phyloP scores from a whole-genome alignment of 257 asterid genomes.

The Solanum gracilifrons region DNA sequence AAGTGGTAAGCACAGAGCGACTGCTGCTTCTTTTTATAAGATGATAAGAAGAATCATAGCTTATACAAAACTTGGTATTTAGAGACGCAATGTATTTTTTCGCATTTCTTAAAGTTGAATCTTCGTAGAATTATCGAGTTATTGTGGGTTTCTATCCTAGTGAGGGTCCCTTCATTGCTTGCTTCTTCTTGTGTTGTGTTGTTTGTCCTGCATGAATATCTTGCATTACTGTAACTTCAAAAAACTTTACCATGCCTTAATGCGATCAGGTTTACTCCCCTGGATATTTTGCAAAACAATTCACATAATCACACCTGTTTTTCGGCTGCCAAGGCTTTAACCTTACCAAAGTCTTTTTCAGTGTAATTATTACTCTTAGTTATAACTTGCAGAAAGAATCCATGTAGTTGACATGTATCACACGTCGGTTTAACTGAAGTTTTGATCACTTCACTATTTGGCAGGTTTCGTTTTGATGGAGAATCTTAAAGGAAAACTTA shows the following conservation, averaged over 20 bases:
- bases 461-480: slow-evolving; percentile 41
- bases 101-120: neutral
- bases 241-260: neutral
- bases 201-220: neutral
- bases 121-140: neutral
- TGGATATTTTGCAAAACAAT: neutral
- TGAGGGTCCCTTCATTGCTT: neutral
- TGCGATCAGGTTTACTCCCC: neutral
- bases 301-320: neutral
- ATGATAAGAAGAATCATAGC: neutral
- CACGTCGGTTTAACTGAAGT: neutral
- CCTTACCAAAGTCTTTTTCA: neutral
- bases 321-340: neutral
- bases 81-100: neutral
- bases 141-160: neutral
- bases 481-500: slow-evolving; percentile 31
- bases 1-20: neutral
- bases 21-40: neutral
- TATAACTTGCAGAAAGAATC: neutral
- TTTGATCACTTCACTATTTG: neutral
- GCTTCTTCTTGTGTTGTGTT: neutral
- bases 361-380: neutral
- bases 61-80: neutral
- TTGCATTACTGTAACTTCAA: neutral
- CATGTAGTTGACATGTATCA: neutral